Base-by-base conservation (phyloP, 345 rosid species). In the Salix brachista region DNA sequence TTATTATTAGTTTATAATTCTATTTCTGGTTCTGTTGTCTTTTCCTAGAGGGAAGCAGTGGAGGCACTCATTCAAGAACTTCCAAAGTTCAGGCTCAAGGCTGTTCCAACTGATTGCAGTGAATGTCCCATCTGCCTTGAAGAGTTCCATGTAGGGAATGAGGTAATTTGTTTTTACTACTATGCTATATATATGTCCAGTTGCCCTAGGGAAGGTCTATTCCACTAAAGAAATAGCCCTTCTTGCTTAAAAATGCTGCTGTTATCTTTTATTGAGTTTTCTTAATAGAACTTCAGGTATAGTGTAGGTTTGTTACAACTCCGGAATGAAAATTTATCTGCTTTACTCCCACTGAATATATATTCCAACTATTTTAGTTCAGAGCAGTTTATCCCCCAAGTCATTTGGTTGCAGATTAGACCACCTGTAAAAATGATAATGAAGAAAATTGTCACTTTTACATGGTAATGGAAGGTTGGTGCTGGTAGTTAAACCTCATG, bases 41-140 rank as follows among this genome's bases (percentile, higher is more conserved):
- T 71, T 78, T 62, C 39, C 5, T 80, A 95, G 97, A 89, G 94
- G 80, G 99, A 95, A 89, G 97, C 97, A 17, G 99, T 95, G 13
- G 97, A 93, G 82, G 97, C 97, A 65, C 93, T 95, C 73, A 93
- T 95, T 88, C 97, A 95, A 85, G 96, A 93, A 84, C 97, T 95
- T 78, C 97, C 99, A 62, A 96, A 90, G 86, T 96, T 94, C 85
- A 86, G 93, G 86, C 86, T 96, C 68, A 96, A 96, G 84, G 96
- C 97, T 79, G 97, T 96, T 70, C 99, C 98, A 28, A 93, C 90
- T 71, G 99, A 94, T 81, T 93, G 99, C 78, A 91, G 96, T 74
- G 99, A 96, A 89, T 96, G 99, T 65, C 97, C 95, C 70, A 96
- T 96, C 88, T 96, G 99, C 87, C 84, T 96, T 75, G 99, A 96